A percentile compares a stretch with the other conserved stretches of the same genome.
These are phyloP conservation scores for Macroventuria anomochaeta DNA, from an alignment of 2,329 filamentous ascomycete genomes.

Conservation along the genomic window DNA sequence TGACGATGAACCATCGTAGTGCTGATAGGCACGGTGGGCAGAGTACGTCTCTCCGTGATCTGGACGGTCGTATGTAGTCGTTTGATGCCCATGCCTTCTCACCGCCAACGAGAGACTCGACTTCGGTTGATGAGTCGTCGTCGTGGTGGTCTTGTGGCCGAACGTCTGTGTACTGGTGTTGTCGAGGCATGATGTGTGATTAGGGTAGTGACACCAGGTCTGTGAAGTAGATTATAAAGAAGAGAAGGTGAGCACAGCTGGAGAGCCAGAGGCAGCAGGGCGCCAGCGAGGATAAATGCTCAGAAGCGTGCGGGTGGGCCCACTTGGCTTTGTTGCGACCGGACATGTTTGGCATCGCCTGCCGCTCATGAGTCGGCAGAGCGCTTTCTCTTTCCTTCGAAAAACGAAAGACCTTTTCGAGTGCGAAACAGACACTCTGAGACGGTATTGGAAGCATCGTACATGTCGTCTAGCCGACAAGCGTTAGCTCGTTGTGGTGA, in stretches of 20 bases:
- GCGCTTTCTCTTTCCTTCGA: conserved; percentile 11
- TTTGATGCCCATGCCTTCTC: conserved; percentile 37
- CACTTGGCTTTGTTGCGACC: conserved; percentile 25
- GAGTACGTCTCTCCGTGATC: conserved; percentile 27
- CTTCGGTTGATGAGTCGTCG: conserved; percentile 44
- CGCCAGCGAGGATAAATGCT: conserved; percentile 25
- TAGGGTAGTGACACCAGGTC: conserved; percentile 31
- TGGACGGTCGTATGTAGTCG: conserved; percentile 26
- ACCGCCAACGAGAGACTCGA: conserved; percentile 39
- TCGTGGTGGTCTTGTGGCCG: conserved; percentile 32
- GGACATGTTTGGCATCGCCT: conserved; percentile 29
- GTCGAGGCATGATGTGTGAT: conserved; percentile 34
- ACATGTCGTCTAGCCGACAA: conserved; percentile 24
- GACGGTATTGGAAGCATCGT: conserved; percentile 23
- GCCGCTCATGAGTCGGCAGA: conserved; percentile 18
- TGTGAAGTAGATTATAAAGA: conserved; percentile 5
- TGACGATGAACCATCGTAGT: conserved; percentile 40
- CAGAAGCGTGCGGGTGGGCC: conserved; percentile 11
- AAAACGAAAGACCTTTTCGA: conserved; percentile 13
- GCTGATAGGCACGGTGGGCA: conserved; percentile 23
- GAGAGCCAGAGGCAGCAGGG: conserved; percentile 28
- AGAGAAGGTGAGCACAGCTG: conserved; percentile 39
- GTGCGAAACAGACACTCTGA: conserved; percentile 19
- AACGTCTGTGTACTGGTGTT: conserved; percentile 41
- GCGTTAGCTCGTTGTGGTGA: conserved; percentile 34